These are phyloP conservation scores for Cryptosporidium tyzzeri DNA, from an alignment of 169 alveolate genomes.

Conservation along the genomic window DNA sequence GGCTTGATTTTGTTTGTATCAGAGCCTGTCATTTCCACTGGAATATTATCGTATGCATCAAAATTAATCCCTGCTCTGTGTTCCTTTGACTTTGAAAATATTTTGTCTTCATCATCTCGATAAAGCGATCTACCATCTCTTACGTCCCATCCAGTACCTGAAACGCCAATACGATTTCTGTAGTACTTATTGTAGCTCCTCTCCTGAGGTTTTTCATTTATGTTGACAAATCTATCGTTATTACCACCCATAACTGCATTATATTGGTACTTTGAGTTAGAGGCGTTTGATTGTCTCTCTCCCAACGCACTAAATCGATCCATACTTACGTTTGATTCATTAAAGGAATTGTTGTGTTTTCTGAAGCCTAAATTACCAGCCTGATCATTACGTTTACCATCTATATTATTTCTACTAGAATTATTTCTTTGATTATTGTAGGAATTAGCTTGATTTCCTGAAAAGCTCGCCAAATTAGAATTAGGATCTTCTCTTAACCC, in stretches of 20 bases:
- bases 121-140: constrained; percentile 85
- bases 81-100: constrained; percentile 83
- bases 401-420: not conserved
- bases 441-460: constrained; percentile 20
- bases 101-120: constrained; percentile 85
- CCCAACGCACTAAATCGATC: constrained; percentile 72
- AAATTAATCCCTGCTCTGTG: constrained; percentile 88
- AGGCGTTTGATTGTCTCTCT: constrained; percentile 10
- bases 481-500: constrained; percentile 58
- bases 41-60: constrained; percentile 88
- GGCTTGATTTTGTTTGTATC: constrained; percentile 82
- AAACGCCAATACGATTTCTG: constrained; percentile 27
- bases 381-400: constrained; percentile 39
- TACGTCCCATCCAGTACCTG: constrained; percentile 84
- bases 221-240: constrained; percentile 33
- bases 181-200: constrained; percentile 35
- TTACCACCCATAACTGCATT: not conserved
- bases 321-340: not conserved
- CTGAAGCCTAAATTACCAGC: constrained; percentile 21
- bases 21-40: constrained; percentile 88
- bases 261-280: constrained; percentile 48
- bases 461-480: not conserved
- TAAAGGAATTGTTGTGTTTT: constrained; percentile 11
- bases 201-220: constrained; percentile 34
- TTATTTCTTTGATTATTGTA: constrained; percentile 23